Conservation (phyloP, 352 stramenopile genomes). For the Sclerospora graminicola region DNA sequence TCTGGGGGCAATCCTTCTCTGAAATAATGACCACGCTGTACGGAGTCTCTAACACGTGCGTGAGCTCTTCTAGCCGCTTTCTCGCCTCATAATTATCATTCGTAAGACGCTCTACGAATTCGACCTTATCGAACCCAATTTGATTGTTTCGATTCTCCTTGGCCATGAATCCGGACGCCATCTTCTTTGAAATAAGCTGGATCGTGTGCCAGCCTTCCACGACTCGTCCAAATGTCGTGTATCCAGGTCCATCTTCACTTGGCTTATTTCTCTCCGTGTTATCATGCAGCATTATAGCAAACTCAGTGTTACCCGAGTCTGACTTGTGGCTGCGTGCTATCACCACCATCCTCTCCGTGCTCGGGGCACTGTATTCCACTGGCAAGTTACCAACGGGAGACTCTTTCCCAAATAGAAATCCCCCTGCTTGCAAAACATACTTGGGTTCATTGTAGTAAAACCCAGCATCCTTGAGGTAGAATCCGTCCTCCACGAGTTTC, state of each 20-base stretch:
- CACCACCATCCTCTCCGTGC: constrained; percentile 74
- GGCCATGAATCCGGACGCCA: constrained; percentile 49
- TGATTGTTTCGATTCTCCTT: constrained; percentile 59
- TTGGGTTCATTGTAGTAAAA: constrained; percentile 83
- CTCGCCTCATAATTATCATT: constrained; percentile 47
- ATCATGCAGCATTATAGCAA: constrained; percentile 80
- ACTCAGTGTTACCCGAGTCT: constrained; percentile 68
- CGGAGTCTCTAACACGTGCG: constrained; percentile 52
- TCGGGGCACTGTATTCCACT: constrained; percentile 76
- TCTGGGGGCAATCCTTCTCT: constrained; percentile 91
- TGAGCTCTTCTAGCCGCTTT: constrained; percentile 61
- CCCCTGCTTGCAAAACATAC: constrained; percentile 69
- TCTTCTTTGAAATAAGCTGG: constrained; percentile 63
- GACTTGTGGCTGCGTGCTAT: constrained; percentile 59
- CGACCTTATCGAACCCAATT: constrained; percentile 58
- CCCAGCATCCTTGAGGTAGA: constrained; percentile 58
- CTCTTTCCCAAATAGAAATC: constrained; percentile 58
- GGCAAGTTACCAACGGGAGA: constrained; percentile 59
- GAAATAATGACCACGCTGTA: constrained; percentile 91
- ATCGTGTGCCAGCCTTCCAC: constrained; percentile 73
- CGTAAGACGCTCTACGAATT: constrained; percentile 49
- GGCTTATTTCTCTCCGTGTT: constrained; percentile 65
- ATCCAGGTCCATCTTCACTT: constrained; percentile 49
- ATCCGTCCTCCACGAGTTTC: constrained; percentile 51
- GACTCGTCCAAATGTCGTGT: constrained; percentile 71